Base-by-base conservation (phyloP, 208 protist species). In the Trypanosoma vivax region DNA sequence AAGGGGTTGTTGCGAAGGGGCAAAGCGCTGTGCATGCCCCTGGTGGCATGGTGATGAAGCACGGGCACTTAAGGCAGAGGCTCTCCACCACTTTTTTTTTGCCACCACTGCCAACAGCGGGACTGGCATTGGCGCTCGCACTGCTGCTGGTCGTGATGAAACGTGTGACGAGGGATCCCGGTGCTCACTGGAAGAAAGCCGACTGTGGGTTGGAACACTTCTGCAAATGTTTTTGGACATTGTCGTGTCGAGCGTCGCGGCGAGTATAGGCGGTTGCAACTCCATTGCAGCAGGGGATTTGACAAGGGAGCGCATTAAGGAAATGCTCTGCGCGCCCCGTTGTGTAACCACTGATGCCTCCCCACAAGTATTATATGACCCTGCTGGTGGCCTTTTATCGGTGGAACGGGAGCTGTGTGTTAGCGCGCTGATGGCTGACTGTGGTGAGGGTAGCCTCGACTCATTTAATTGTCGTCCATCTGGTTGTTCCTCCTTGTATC, bases 1-100 rank as follows among this genome's bases (percentile, higher is more conserved):
- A 3, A n/a, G 59, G 13, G 79, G 74, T 5, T 14, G 25, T 42
- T 87, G 79, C 46, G 50, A 52, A 5, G 46, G 65, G 29, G 48
- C 57, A 16, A 24, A 60, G 9, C 24, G 55, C 33, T 67, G 73
- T 49, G 64, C 62, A 43, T 87, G 79, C 34, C 79, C 79, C 2
- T 87, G 70, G 70, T 59, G 50, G 14, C 79, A 87, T 61, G 53
- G 54, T 34, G 50, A 60, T 33, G 53, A 52, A 0, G 45, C 46
- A 7, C 35, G 54, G 7, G 53, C 37, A 35, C 13, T 33, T 5
- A 50, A 37, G 60, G 27, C 52, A 62, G 40, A 67, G 24, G 7
- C 50, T 63, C 11, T 65, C 55, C 50, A 40, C 46, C 43, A 38
- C 50, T 29, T 38, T 46, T 13, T 60, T 52, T 50, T 55, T 59